Evolutionary conservation across 371 early-diverging fungal genomes (phyloP), one percentile per base, ranked within the genome.

Genomic region (Mortierella sp.): DNA sequence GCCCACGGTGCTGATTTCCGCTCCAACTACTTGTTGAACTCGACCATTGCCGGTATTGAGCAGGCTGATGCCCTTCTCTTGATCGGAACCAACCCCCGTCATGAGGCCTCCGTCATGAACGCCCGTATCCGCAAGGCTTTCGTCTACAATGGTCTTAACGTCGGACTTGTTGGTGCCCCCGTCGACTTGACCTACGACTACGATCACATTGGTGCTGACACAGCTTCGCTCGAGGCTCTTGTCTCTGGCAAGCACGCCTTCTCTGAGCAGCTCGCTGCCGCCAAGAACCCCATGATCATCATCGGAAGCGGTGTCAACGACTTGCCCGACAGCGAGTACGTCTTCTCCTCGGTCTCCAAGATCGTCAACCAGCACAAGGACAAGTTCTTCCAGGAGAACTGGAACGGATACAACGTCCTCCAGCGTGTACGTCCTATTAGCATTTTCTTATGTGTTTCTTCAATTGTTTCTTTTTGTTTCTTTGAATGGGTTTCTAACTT

Each of bases 61-160:
- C 94, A 96, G 70, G 98, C 98, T 41, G 99, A 99, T 88, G 96
- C 93, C 21, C 91, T 98, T 24, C 93, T 99, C 71, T 88, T 99
- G 70, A 89, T 99, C 43, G 99, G 98, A 68, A 95, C 98, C 56
- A 98, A 99, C 92, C 99, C 99, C 71, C 96, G 98, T 71, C 98
- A 97, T 88, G 99, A 99, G 90, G 99, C 97, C 3, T 92, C 99
- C 32, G 96, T 98, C 85, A 90, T 98, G 83, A 98, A 98, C 93
- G 96, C 98, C 41, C 95, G 99, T 78, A 93, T 99, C 87, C 95
- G 99, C 87, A 98, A 98, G 91, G 94, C 97, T 32, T 99, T 94
- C 87, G 91, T 98, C 76, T 94, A 96, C 90, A 93, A 95, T 78
- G 91, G 92, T 24, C 90, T 95, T 74, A 94, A 97, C 75, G 88